Evolutionary conservation across 208 protist species (phyloP), one percentile per base, ranked within the genome.

Genomic region (Crithidia thermophila): DNA sequence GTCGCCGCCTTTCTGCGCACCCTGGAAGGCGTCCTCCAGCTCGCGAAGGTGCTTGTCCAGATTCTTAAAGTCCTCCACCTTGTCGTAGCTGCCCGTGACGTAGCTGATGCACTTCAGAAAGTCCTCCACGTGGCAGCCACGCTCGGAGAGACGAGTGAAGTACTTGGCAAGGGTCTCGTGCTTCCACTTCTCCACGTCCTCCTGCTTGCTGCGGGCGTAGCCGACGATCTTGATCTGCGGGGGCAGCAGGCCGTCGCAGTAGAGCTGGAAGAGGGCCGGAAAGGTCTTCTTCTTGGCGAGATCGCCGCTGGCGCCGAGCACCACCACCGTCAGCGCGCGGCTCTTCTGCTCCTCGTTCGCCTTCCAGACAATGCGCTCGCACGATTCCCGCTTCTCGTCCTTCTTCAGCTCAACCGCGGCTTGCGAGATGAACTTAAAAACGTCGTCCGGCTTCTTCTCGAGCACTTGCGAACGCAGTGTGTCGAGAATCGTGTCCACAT

Each of bases 261-360:
- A 97, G 9, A 98, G 74, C 62, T 90, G 73, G 68, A 96, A 97
- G n/a, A 97, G 77, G 3, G 92, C 94, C 23, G 94, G 94, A 61
- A 96, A 98, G 14, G 91, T 94, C 77, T 98, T 98, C 67, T 94
- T 95, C 72, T 94, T 96, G 4, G 94, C 94, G 13, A 98, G 79
- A 73, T 98, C 94, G 23, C 91, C 91, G 40, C 85, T 94, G 31
- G 92, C 94, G 28, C 94, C 94, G 33, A 98, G 68, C n/a, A 98
- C 75, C 43, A 97, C 78, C 46, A 96, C 85, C 2, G 89, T 86
- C n/a, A 96, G 61, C 3, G 84, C 51, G n/a, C 81, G 62, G 18
- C 77, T 73, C 63, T 75, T 83, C 36, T 96, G 55, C 23, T 82
- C 57, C 27, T 75, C 56, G 14, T 73, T 77, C 31, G 80, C 77